A percentile compares a stretch with the other conserved stretches of the same genome.
Evolutionary conservation across 495 filamentous ascomycete species (phyloP).

Genomic region (Aspergillus incahuasiensis): DNA sequence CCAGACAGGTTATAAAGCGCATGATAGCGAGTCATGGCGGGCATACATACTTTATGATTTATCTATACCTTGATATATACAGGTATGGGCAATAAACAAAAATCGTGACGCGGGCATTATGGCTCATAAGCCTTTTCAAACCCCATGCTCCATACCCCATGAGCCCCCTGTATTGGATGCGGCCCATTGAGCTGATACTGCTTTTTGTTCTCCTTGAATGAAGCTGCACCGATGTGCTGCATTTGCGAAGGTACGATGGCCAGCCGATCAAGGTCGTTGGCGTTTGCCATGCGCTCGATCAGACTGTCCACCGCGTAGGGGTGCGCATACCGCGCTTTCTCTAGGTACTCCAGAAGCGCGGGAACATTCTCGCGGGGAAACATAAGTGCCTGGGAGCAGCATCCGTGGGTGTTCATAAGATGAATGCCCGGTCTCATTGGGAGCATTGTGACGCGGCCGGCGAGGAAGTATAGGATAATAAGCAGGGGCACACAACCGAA

Average conservation of each 20-base stretch:
- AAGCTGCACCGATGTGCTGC: constrained; percentile 29
- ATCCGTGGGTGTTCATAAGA: constrained; percentile 32
- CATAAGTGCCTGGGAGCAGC: constrained; percentile 36
- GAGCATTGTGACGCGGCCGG: constrained; percentile 35
- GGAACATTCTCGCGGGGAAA: constrained; percentile 27
- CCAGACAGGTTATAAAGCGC: too few relatives aligned
- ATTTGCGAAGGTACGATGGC: constrained; percentile 25
- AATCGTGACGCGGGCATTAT: neutral
- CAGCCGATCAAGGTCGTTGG: constrained; percentile 17
- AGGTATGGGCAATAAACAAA: neutral
- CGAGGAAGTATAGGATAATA: constrained; percentile 34
- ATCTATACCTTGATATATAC: constrained; percentile 1
- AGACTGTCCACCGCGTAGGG: constrained; percentile 20
- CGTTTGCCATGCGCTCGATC: constrained; percentile 20
- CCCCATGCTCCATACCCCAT: constrained; percentile 29
- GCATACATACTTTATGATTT: neutral
- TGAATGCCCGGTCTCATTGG: constrained; percentile 29
- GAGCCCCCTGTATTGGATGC: constrained; percentile 21
- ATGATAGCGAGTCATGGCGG: neutral
- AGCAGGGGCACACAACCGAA: constrained; percentile 26
- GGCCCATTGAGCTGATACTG: constrained; percentile 17
- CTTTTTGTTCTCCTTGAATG: constrained; percentile 22
- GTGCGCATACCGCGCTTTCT: constrained; percentile 11
- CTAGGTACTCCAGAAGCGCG: constrained; percentile 16
- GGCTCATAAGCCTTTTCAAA: constrained; percentile 21